These are phyloP conservation scores for Pseudocercospora cruenta DNA, from an alignment of 2,329 filamentous ascomycete genomes.

Conservation along the genomic window DNA sequence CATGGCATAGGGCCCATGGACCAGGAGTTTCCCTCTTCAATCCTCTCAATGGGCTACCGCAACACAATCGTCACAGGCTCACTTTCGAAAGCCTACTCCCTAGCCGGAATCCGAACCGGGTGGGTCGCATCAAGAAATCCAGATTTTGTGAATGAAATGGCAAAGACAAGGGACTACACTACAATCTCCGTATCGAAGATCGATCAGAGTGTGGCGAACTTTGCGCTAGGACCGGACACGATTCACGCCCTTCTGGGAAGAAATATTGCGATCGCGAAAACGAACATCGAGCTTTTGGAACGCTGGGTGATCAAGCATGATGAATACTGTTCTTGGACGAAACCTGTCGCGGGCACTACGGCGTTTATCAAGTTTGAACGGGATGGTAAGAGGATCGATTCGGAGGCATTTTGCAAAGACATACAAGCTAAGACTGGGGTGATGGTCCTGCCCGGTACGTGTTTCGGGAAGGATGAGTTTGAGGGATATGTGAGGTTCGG, in stretches of 20 bases:
- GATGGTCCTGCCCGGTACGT: conserved; percentile 73
- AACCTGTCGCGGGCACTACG: conserved; percentile 77
- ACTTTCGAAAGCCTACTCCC: conserved; percentile 81
- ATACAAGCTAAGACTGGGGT: conserved; percentile 71
- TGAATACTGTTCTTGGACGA: conserved; percentile 69
- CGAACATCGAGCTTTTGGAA: conserved; percentile 68
- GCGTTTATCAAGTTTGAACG: conserved; percentile 73
- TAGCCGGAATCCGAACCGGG: conserved; percentile 80
- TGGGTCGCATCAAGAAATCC: conserved; percentile 75
- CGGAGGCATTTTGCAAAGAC: conserved; percentile 71
- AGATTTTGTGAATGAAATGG: conserved; percentile 65
- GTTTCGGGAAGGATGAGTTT: conserved; percentile 73
- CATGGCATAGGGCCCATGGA: conserved; percentile 64
- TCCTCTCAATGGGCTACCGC: conserved; percentile 71
- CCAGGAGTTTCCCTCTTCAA: conserved; percentile 65
- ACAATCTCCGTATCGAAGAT: conserved; percentile 84
- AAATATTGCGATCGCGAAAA: conserved; percentile 69
- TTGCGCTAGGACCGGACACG: conserved; percentile 68
- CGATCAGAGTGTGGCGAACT: conserved; percentile 77
- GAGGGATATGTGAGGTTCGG: conserved; percentile 77
- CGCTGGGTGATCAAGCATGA: conserved; percentile 68
- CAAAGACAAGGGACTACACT: conserved; percentile 75
- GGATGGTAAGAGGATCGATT: conserved; percentile 67
- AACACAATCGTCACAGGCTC: conserved; percentile 75
- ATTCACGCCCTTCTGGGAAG: conserved; percentile 65